Evolutionary conservation across 2,329 filamentous ascomycete genomes (phyloP), one percentile per base, ranked within the genome.

Genomic region (Sporothrix brunneoviolacea): DNA sequence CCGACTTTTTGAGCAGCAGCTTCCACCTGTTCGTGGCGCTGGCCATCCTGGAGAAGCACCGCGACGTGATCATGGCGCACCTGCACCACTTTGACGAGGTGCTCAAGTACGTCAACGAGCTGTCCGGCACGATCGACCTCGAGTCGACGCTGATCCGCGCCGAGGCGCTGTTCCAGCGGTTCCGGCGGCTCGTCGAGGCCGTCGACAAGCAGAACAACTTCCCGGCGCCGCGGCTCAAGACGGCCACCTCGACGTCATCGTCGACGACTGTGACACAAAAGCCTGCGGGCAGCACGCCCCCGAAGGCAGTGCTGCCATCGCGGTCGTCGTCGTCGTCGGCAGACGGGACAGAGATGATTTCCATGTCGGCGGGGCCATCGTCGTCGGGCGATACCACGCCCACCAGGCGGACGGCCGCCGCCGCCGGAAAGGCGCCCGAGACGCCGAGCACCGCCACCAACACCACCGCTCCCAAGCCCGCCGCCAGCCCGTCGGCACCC

Each of bases 61-160:
- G 91, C n/a, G 86, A 91, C 62, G 86, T 97, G 12, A 97, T 98
- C 55, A 95, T 98, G 84, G 82, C 86, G 50, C 93, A 98, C 67
- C 72, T 98, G 22, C 80, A 89, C 63, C 88, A 91, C 60, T 98
- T 98, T 69, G 93, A 98, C 57, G 94, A 98, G 67, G 89, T 98
- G 28, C 72, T 98, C 24, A 98, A 98, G 74, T 98, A 97, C 63
- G 89, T 98, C 61, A 98, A 98, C 63, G 93, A 98, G 65, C 79
- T 98, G 1, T 95, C 89, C 5, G 86, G 86, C 57, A 94, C 86
- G 2, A 97, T 98, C 62, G 93, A 98, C 59, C 79, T 98, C 0
- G 79, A 90, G 47, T 85, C 85, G 1, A 94, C 89, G 0, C 79
- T 97, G 16, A 82, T 95, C 53, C 82, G 91, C 28, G 93, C 93